Conservation (phyloP, 441 rosid species). For the Gossypium schwendimanii region DNA sequence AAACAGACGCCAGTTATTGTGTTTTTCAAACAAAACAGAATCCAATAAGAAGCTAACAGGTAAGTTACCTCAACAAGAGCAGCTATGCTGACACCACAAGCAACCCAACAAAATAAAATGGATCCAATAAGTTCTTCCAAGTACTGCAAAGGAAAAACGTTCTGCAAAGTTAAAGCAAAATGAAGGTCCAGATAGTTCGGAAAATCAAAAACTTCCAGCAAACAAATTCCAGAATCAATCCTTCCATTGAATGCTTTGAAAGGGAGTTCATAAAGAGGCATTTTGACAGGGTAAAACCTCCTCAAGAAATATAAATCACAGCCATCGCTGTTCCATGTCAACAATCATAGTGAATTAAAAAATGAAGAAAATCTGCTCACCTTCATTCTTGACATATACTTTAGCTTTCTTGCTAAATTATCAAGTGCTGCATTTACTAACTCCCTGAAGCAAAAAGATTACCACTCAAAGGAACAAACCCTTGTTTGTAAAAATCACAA, state of each 20-base stretch:
- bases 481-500: constrained; percentile 2
- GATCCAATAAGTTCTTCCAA: constrained; percentile 84
- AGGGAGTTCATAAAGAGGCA: background rate
- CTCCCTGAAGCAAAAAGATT: constrained; percentile 54
- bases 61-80: constrained; percentile 81
- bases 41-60: constrained; percentile 12
- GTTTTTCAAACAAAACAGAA: background rate
- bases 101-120: constrained; percentile 83
- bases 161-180: background rate
- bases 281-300: background rate
- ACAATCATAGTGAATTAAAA: background rate
- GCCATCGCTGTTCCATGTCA: background rate
- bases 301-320: background rate
- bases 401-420: constrained; percentile 72
- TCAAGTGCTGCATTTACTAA: constrained; percentile 63
- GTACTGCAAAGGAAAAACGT: constrained; percentile 46
- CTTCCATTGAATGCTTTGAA: background rate
- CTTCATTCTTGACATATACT: constrained; percentile 72
- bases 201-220: background rate
- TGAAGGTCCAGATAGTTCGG: background rate
- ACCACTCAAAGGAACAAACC: constrained; percentile 7
- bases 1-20: background rate
- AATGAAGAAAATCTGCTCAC: constrained; percentile 29
- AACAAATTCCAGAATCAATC: background rate
- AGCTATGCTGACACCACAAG: constrained; percentile 80